Conservation (phyloP, 1,284 basidiomycete species). For the Cutaneotrichosporon cavernicola region DNA sequence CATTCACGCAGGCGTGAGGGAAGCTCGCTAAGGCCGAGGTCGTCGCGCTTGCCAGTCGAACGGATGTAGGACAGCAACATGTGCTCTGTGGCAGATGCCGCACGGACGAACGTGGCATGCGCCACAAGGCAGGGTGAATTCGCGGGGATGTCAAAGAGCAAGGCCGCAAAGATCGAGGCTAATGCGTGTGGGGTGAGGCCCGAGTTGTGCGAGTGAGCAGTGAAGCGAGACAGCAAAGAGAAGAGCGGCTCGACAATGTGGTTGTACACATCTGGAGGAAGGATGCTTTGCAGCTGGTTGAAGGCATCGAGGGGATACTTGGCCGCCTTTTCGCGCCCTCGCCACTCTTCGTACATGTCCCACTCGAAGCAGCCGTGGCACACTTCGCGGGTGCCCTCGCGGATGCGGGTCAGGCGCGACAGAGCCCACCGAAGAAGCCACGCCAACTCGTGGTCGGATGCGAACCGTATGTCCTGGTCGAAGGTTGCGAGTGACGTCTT, state of each 20-base stretch:
- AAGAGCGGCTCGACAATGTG: slow-evolving; percentile 67
- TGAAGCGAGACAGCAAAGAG: slow-evolving; percentile 71
- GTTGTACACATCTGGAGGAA: slow-evolving; percentile 58
- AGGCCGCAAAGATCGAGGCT: slow-evolving; percentile 81
- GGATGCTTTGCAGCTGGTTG: slow-evolving; percentile 56
- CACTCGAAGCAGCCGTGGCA: slow-evolving; percentile 68
- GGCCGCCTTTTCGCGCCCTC: slow-evolving; percentile 68
- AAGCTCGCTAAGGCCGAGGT: slow-evolving; percentile 62
- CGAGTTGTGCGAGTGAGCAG: slow-evolving; percentile 73
- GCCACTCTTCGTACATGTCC: slow-evolving; percentile 74
- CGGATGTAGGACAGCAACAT: slow-evolving; percentile 79
- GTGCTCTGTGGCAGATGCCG: slow-evolving; percentile 82
- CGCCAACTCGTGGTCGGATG: slow-evolving; percentile 77
- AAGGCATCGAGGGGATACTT: slow-evolving; percentile 71
- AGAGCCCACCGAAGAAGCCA: slow-evolving; percentile 85
- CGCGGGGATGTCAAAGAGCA: slow-evolving; percentile 64
- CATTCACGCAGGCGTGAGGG: slow-evolving; percentile 76
- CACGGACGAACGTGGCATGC: slow-evolving; percentile 74
- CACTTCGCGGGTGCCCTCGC: slow-evolving; percentile 57
- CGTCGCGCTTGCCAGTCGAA: slow-evolving; percentile 64
- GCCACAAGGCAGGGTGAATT: slow-evolving; percentile 67
- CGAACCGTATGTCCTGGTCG: slow-evolving; percentile 74
- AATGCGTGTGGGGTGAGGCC: slow-evolving; percentile 80
- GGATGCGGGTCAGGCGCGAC: slow-evolving; percentile 65
- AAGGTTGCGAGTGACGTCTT: slow-evolving; percentile 54